Base-by-base conservation (phyloP, 495 filamentous ascomycete species). In the Neurospora tetraspora region DNA sequence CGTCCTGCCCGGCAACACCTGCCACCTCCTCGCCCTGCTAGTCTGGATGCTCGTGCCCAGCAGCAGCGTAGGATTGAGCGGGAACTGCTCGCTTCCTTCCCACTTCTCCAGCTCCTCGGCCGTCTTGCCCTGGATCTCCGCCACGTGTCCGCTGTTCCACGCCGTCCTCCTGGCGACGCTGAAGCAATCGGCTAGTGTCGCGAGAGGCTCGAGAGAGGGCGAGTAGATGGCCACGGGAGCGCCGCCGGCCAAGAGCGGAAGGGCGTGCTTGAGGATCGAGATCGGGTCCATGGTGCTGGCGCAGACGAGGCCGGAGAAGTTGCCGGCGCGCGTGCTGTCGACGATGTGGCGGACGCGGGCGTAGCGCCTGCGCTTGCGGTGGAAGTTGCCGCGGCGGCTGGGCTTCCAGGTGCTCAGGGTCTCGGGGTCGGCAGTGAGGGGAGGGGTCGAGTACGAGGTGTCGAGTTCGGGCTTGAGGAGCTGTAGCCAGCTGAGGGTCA, bases 1-100 rank as follows among this genome's bases (percentile, higher is more conserved):
- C 71, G 96, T 98, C 68, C 96, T 85, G 4, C 94, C 93, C 0
- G 96, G 96, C 38, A 98, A 82, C 1, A 97, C 94, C 83, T 99
- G 96, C 91, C 92, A 98, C 38, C 86, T 84, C 69, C 92, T 87
- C 20, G 90, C 88, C 14, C 92, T 86, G 14, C 88, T 89, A 9
- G 89, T 93, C 78, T 98, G 93, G 69, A 99, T 83, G 42, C 88
- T 90, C 11, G 93, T 90, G 2, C 90, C 91, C 12, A 98, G 86
- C 18, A 99, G 74, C 34, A 96, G 80, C 11, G 92, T 91, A 7
- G 96, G 96, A 75, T 98, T 92, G 8, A 97, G 78, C 1, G 91
- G 88, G 81, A 97, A 97, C 71, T 93, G 90, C 2, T 90, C 86
- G 69, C 86, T 86, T 5, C 91, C 86, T 10, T 81, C 77, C 80